Percentiles rank a stretch among this genome's conserved stretches.
phyloP scores from a whole-genome alignment of 352 stramenopile species.

The Globisporangium recalcitrans region DNA sequence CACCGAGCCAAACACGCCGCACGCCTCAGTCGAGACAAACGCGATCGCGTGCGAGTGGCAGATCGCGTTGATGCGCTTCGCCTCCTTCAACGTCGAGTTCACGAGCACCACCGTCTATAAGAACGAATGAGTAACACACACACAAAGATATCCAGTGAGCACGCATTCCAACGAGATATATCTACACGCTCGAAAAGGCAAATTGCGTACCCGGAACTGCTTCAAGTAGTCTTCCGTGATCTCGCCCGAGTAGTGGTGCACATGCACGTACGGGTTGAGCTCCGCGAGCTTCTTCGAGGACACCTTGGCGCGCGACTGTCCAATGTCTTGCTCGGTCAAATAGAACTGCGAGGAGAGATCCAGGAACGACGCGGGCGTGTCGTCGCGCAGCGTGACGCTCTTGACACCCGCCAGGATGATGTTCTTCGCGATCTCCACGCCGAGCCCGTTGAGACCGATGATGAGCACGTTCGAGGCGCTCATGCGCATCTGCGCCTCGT shows the following conservation, averaged over 20 bases:
- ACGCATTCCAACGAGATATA: not conserved
- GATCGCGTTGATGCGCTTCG: constrained; percentile 74
- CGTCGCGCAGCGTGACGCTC: constrained; percentile 94
- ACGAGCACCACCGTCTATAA: constrained; percentile 66
- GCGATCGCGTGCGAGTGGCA: constrained; percentile 81
- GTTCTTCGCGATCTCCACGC: constrained; percentile 98
- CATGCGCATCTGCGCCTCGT: constrained; percentile 98
- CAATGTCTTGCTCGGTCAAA: constrained; percentile 85
- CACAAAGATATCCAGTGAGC: not conserved
- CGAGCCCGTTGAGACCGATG: constrained; percentile 92
- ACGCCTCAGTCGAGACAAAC: constrained; percentile 91
- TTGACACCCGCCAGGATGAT: constrained; percentile 96
- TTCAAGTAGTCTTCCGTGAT: constrained; percentile 69
- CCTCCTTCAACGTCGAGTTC: constrained; percentile 65
- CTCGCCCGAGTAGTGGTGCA: constrained; percentile 54
- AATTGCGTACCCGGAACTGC: constrained; percentile 65
- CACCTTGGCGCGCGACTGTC: constrained; percentile 77
- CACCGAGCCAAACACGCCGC: constrained; percentile 92
- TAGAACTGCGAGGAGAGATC: constrained; percentile 97
- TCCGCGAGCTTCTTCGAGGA: constrained; percentile 90
- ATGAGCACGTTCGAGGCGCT: constrained; percentile 93
- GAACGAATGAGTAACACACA: not conserved
- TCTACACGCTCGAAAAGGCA: not conserved
- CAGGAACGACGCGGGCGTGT: constrained; percentile 66
- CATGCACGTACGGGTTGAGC: constrained; percentile 96